A percentile compares a stretch with the other conserved stretches of the same genome.
Evolutionary conservation across 1,284 basidiomycete genomes (phyloP).

Genomic region (Wallemia hederae): DNA sequence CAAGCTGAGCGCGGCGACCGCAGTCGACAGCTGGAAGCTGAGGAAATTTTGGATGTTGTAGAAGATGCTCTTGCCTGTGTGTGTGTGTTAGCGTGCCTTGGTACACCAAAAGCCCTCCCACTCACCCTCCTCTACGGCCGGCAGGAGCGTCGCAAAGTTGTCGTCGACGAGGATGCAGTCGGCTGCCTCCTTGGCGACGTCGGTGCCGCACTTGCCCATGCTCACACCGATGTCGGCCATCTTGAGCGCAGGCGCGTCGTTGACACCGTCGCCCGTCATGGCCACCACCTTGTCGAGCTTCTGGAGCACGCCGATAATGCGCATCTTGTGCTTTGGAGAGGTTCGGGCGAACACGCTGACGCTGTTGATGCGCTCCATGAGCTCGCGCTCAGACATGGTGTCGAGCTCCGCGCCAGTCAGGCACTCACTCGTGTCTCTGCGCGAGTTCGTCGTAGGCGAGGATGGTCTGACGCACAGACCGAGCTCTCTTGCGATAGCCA

Average conservation of each 20-base stretch:
- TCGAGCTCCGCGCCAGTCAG: slow-evolving; percentile 86
- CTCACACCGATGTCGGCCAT: slow-evolving; percentile 95
- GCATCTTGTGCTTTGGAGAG: slow-evolving; percentile 80
- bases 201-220: slow-evolving; percentile 89
- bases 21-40: slow-evolving; percentile 85
- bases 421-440: slow-evolving; percentile 39
- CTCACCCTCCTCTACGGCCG: slow-evolving; percentile 76
- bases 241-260: slow-evolving; percentile 85
- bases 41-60: slow-evolving; percentile 97
- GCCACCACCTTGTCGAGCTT: slow-evolving; percentile 78
- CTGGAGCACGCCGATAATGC: slow-evolving; percentile 86
- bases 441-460: slow-evolving; percentile 10
- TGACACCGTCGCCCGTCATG: slow-evolving; percentile 42
- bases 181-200: slow-evolving; percentile 92
- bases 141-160: slow-evolving; percentile 78
- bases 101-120: slow-evolving; percentile 1
- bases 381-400: slow-evolving; percentile 43
- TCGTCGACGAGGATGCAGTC: slow-evolving; percentile 93
- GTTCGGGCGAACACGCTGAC: slow-evolving; percentile 78
- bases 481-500: slow-evolving; percentile 85
- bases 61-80: slow-evolving; percentile 69
- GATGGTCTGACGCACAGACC: slow-evolving; percentile 23
- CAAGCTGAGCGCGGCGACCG: slow-evolving; percentile 71
- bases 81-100: slow-evolving; percentile 1
- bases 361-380: slow-evolving; percentile 50